A percentile compares a stretch with the other conserved stretches of the same genome.
phyloP scores from a whole-genome alignment of 257 asterid species.

The Fraxinus cuspidata region DNA sequence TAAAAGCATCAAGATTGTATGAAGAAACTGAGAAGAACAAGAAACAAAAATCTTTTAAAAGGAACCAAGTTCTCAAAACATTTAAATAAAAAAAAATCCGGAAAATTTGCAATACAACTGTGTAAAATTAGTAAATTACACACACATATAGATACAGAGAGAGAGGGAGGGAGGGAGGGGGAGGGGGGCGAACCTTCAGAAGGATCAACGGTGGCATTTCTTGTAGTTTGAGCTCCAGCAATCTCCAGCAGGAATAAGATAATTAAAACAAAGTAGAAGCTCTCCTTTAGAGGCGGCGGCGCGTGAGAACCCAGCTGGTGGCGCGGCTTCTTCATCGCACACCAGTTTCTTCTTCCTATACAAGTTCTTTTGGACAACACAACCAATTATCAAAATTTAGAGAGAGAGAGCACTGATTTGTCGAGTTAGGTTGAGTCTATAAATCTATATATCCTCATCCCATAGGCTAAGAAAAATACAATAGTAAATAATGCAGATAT shows the following conservation, averaged over 20 bases:
- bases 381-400: no score
- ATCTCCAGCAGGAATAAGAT: constrained; percentile 9
- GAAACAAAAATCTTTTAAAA: neutral
- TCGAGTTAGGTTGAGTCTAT: neutral
- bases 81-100: no score
- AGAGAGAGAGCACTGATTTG: neutral
- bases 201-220: constrained; percentile 38
- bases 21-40: neutral
- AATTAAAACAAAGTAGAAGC: neutral
- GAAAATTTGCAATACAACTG: neutral
- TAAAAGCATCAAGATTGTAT: neutral
- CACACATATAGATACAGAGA: neutral
- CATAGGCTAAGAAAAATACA: neutral
- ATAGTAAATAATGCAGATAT: no score
- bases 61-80: no score
- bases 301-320: neutral
- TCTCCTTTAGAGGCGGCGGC: neutral
- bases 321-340: neutral
- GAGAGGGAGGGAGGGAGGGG: neutral
- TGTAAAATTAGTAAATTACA: neutral
- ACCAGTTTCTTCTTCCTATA: neutral
- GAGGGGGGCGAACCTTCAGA: constrained; percentile 30
- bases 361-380: neutral
- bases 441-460: neutral
- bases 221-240: constrained; percentile 37